Evolutionary conservation across 306 rosid genomes (phyloP).

Genomic region (Malus fusca): DNA sequence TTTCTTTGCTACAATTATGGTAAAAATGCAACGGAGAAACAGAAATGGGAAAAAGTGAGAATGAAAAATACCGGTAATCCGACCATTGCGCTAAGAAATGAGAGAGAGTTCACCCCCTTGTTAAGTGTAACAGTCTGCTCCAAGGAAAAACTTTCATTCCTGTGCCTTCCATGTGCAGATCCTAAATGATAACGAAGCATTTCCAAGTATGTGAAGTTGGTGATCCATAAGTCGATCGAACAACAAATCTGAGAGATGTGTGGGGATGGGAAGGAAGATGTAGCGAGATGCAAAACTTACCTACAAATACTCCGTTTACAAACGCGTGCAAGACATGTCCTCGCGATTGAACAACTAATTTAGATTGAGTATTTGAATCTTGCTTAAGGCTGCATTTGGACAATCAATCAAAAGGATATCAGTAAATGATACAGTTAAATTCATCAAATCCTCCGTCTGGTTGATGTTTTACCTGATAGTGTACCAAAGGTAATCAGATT

Average conservation of each 20-base stretch:
- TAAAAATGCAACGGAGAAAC: not conserved
- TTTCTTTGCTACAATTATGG: not conserved
- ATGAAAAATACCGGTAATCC: conserved; percentile 66
- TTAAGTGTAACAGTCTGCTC: conserved; percentile 31
- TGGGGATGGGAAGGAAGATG: not conserved
- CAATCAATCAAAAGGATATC: not conserved
- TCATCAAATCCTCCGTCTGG: not conserved
- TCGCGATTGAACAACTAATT: conserved; percentile 38
- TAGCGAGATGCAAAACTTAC: conserved; percentile 20
- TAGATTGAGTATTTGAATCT: conserved; percentile 21
- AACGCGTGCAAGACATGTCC: conserved; percentile 71
- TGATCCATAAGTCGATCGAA: not conserved
- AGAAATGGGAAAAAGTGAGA: not conserved
- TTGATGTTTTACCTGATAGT: conserved; percentile 28
- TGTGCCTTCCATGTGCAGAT: conserved; percentile 57
- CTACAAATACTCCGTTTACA: conserved; percentile 54
- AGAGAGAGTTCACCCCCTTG: conserved; percentile 53
- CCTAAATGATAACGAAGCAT: conserved; percentile 33
- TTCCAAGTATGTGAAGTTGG: not conserved
- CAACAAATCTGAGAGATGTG: too few relatives aligned
- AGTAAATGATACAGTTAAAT: not conserved
- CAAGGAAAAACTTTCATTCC: conserved; percentile 26
- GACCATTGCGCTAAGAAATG: conserved; percentile 75
- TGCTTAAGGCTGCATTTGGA: conserved; percentile 21
- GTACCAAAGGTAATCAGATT: conserved; percentile 45